Conservation (phyloP, 1,284 basidiomycete genomes). For the Papiliotrema terrestris region DNA sequence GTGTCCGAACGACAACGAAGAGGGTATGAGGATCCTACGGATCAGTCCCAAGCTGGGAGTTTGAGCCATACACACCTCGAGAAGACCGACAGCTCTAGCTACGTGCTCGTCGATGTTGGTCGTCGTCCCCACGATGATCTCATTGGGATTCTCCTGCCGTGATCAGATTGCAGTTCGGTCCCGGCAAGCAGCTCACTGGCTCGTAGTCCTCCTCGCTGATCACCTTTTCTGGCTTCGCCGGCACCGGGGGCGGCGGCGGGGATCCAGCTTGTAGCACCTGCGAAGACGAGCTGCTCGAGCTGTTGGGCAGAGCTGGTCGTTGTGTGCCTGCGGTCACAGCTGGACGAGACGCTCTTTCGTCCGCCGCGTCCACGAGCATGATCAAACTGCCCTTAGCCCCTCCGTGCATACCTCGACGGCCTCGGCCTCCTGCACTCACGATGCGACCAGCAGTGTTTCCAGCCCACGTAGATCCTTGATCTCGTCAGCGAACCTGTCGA, state of each 20-base stretch:
- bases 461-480: slow-evolving; percentile 45
- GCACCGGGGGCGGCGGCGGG: background rate
- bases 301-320: background rate
- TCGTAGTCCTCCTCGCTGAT: slow-evolving; percentile 36
- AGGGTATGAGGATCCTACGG: slow-evolving; percentile 34
- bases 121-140: slow-evolving; percentile 38
- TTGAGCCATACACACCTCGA: slow-evolving; percentile 22
- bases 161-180: background rate
- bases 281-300: background rate
- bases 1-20: slow-evolving; percentile 42
- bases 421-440: slow-evolving; percentile 16
- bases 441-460: slow-evolving; percentile 38
- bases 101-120: slow-evolving; percentile 34
- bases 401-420: background rate
- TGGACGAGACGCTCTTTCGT: slow-evolving; percentile 12
- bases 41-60: background rate
- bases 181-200: slow-evolving; percentile 10
- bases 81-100: slow-evolving; percentile 30
- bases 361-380: slow-evolving; percentile 21
- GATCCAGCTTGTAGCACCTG: background rate
- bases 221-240: slow-evolving; percentile 6
- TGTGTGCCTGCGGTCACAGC: background rate
- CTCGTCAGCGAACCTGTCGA: slow-evolving; percentile 44
- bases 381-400: background rate
- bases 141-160: slow-evolving; percentile 40